Base-by-base conservation (phyloP, 495 filamentous ascomycete genomes). In the Hyaloscypha bicolor region DNA sequence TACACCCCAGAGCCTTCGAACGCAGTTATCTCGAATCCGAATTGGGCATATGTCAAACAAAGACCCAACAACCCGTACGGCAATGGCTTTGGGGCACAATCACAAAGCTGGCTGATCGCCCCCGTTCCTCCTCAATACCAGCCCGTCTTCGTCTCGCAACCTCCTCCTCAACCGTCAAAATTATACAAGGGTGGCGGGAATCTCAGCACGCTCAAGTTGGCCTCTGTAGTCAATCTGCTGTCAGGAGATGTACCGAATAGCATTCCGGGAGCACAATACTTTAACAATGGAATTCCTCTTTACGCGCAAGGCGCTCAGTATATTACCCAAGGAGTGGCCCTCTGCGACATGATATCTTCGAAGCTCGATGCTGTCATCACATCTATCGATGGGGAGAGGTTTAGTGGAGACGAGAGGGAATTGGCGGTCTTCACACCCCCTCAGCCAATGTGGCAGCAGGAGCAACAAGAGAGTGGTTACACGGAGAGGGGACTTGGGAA, bases 381-480 rank as follows among this genome's bases (percentile, higher is more conserved):
- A 1, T 76, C 83, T 21, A 92, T 93, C 29, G 91, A 94, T 75
- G 80, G 78, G 19, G 88, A 90, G n/a, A 79, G 76, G 16, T 91
- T 87, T 62, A 77, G 76, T 65, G 87, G 87, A 3, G 79, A 86
- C 58, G 90, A 92, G 70, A 80, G 76, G 59, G 88, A 92, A 53
- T 76, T 92, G 8, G 80, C 76, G 52, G 72, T 74, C 1, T 81
- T 75, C 70, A 72, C 81, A 65, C 78, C 66, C 33, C 79, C n/a
- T 68, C 73, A 52, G 62, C 76, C 51, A 60, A 60, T 35, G 62
- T 63, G 60, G 29, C 63, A 62, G 52, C 58, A 75, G 56, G 66
- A 65, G 5, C 60, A 65, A 59, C 60, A 72, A 35, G 63, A 69
- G 19, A 53, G 71, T 19, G 68, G 59, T 1, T 59, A 66, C 72